These are phyloP conservation scores for Pterocarpus santalinus DNA, from an alignment of 306 rosid species.

Conservation along the genomic window DNA sequence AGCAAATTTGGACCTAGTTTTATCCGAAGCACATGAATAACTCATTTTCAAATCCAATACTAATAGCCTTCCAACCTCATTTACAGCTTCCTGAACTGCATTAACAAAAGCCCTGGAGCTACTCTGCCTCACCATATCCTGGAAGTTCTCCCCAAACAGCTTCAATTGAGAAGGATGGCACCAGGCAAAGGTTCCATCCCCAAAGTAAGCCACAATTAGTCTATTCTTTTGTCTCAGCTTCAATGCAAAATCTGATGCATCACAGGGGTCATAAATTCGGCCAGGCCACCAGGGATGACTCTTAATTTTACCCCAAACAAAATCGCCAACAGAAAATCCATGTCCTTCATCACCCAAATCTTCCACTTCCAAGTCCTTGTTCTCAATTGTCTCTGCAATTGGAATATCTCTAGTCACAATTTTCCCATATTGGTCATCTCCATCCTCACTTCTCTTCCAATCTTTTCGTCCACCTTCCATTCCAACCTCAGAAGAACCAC, in stretches of 20 bases:
- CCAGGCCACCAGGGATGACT: slow-evolving; percentile 92
- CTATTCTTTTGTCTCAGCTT: slow-evolving; percentile 61
- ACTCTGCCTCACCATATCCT: slow-evolving; percentile 70
- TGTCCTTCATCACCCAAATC: slow-evolving; percentile 50
- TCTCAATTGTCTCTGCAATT: slow-evolving; percentile 51
- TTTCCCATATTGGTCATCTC: slow-evolving; percentile 44
- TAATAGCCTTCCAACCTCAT: slow-evolving; percentile 67
- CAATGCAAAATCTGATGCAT: slow-evolving; percentile 68
- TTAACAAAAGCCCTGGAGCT: slow-evolving; percentile 61
- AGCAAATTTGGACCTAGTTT: slow-evolving; percentile 39
- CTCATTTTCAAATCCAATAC: slow-evolving; percentile 61
- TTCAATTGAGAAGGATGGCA: slow-evolving; percentile 76
- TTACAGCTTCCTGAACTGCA: slow-evolving; percentile 70
- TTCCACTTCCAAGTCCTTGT: slow-evolving; percentile 53
- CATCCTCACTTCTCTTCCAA: slow-evolving; percentile 37
- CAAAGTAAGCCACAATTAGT: slow-evolving; percentile 76
- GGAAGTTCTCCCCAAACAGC: slow-evolving; percentile 68
- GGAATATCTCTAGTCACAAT: slow-evolving; percentile 51
- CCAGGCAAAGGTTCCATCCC: slow-evolving; percentile 87
- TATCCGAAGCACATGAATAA: slow-evolving; percentile 41
- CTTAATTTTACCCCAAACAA: slow-evolving; percentile 84
- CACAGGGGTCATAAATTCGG: slow-evolving; percentile 65
- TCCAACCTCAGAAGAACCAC: slow-evolving; percentile 28
- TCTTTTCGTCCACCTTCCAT: slow-evolving; percentile 17
- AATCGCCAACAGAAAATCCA: slow-evolving; percentile 68